phyloP scores from a whole-genome alignment of 441 rosid species.

The Populus hybrid region DNA sequence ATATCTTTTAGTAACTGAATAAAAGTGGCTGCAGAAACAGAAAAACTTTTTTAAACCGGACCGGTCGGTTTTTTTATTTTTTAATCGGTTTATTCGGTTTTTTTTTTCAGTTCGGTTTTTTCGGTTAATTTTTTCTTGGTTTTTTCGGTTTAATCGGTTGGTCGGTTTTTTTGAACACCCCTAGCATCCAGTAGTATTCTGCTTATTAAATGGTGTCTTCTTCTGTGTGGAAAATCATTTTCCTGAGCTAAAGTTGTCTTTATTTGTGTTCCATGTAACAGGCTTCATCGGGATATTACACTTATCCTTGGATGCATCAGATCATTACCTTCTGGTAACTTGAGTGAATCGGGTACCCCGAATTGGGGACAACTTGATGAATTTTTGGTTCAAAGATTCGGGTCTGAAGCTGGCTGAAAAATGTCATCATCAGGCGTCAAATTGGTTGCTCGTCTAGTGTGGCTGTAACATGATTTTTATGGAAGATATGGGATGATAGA shows the following conservation, averaged over 20 bases:
- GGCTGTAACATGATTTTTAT: slow-evolving; percentile 29
- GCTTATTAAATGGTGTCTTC: background rate
- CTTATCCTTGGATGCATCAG: slow-evolving; percentile 91
- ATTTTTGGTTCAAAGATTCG: slow-evolving; percentile 65
- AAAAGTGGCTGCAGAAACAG: no score
- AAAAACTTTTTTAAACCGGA: no score
- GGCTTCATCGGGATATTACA: slow-evolving; percentile 60
- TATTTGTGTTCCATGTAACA: slow-evolving; percentile 21
- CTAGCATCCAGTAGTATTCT: background rate
- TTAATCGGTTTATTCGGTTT: no score
- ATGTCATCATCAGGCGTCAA: slow-evolving; percentile 26
- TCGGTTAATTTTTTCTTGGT: no score
- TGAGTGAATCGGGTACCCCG: slow-evolving; percentile 42
- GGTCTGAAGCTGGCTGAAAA: slow-evolving; percentile 43
- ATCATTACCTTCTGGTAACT: slow-evolving; percentile 72
- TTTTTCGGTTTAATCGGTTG: no score
- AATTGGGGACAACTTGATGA: slow-evolving; percentile 94
- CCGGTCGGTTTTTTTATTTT: no score
- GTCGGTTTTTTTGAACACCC: no score
- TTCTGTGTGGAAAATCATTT: background rate
- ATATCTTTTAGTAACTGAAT: no score
- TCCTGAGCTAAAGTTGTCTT: background rate
- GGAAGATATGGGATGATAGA: slow-evolving; percentile 29
- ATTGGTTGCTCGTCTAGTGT: slow-evolving; percentile 20
- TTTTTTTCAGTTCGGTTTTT: no score